These are phyloP conservation scores for Annulohypoxylon bovei DNA, from an alignment of 495 filamentous ascomycete genomes.

Conservation along the genomic window DNA sequence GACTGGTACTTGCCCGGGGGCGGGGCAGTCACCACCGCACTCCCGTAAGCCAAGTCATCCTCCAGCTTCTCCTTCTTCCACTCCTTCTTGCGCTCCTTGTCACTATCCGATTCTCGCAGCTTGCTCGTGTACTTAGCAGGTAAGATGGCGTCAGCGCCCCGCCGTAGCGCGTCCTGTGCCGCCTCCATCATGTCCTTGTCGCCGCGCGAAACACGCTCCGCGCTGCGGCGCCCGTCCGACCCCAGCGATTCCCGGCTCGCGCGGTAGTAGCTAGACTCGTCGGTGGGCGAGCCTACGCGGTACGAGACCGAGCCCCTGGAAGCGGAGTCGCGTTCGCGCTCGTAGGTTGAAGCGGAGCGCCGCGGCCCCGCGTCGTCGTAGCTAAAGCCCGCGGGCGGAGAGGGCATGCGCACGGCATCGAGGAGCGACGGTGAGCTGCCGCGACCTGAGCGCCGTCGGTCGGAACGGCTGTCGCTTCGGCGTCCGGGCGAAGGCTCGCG, in stretches of 20 bases:
- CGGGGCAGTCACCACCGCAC: constrained; percentile 21
- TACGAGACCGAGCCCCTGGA: constrained; percentile 47
- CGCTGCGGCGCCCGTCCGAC: constrained; percentile 39
- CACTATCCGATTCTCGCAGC: constrained; percentile 33
- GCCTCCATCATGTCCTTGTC: constrained; percentile 54
- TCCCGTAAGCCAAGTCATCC: constrained; percentile 60
- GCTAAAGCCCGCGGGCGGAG: constrained; percentile 48
- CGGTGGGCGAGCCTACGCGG: constrained; percentile 50
- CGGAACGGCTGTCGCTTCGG: constrained; percentile 50
- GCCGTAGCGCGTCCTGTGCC: constrained; percentile 42
- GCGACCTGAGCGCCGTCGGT: constrained; percentile 55
- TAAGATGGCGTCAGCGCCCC: constrained; percentile 41
- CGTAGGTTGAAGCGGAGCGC: constrained; percentile 33
- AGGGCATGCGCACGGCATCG: constrained; percentile 61
- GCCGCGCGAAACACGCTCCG: constrained; percentile 50
- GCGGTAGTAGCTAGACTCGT: constrained; percentile 43
- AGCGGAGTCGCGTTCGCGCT: constrained; percentile 39
- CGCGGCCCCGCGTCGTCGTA: constrained; percentile 46
- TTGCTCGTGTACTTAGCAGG: constrained; percentile 43
- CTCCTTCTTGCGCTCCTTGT: constrained; percentile 37
- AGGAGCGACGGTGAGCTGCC: constrained; percentile 50
- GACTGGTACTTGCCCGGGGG: constrained; percentile 36
- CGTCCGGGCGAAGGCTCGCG: constrained; percentile 67
- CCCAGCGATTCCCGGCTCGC: constrained; percentile 43
- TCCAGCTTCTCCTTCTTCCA: constrained; percentile 52